Conservation (phyloP, 78 protist species). For the Dictyostelium purpureum region DNA sequence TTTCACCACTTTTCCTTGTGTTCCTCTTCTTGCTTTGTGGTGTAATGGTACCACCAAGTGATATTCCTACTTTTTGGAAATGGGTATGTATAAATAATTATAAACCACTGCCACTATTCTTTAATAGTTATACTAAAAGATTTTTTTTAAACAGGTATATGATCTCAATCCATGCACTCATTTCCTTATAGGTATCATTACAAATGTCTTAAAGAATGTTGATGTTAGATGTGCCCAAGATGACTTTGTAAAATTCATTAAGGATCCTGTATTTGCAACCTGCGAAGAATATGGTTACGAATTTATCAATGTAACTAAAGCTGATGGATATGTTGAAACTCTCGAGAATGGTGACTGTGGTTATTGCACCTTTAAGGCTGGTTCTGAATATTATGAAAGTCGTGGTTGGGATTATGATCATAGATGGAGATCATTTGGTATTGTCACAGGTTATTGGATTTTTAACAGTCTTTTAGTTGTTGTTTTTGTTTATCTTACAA, state of each 20-base stretch:
- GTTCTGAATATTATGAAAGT: conserved; percentile 36
- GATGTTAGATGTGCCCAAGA: conserved; percentile 6
- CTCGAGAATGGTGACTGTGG: conserved; percentile 4
- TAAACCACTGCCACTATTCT: conserved; percentile 24
- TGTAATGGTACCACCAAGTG: conserved; percentile 40
- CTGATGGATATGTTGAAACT: conserved; percentile 40
- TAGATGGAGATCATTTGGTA: conserved; percentile 64
- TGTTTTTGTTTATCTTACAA: conserved; percentile 47
- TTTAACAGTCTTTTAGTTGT: conserved; percentile 32
- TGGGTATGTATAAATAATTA: conserved; percentile 55
- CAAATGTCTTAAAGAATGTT: conserved; percentile 1
- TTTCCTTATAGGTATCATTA: conserved; percentile 49
- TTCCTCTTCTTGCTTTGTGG: conserved; percentile 74
- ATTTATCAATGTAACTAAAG: background rate
- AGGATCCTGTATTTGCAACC: background rate
- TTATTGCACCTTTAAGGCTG: conserved; percentile 38
- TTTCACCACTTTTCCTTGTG: conserved; percentile 22
- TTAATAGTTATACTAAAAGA: conserved; percentile 6
- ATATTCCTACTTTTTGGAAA: conserved; percentile 35
- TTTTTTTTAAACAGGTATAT: too few species aligned
- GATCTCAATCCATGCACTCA: background rate
- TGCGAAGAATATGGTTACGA: conserved; percentile 15
- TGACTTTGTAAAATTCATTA: conserved; percentile 19
- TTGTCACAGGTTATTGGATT: conserved; percentile 18
- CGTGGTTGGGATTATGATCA: conserved; percentile 19